Base-by-base conservation (phyloP, 2,329 filamentous ascomycete genomes). In the Aspergillus udagawae region DNA sequence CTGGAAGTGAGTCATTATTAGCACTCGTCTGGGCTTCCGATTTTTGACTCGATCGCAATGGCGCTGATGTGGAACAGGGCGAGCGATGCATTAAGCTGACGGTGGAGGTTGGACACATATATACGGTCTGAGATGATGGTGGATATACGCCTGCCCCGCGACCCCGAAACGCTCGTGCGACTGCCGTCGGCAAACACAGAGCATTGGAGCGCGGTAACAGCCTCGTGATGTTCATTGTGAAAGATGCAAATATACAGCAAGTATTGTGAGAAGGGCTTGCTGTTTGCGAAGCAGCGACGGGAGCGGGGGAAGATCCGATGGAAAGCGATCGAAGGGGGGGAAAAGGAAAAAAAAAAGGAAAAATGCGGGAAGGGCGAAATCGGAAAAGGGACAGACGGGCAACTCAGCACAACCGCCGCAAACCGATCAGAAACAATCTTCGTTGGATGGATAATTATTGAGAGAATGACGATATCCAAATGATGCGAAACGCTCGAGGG, bases 211-310 rank as follows among this genome's bases (percentile, higher is more conserved):
- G 61, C 25, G 60, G 50, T 51, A 66, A 51, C 56, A 67, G 60
- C 60, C 63, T 64, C 59, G 64, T 49, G 51, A 61, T 52, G 48
- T 53, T 62, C 67, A 69, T 69, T 52, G 56, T 59, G 54, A 55
- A 53, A 6, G 6, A 17, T 14, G 7, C 32, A 38, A 38, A 38
- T 38, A 17, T 38, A 38, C 32, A 38, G 4, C 5, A 14, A 38
- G 2, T 38, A 38, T 17, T 38, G 17, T 38, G 32, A 38, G 29
- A 27, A 51, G 6, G 27, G n/a, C 29, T 20, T 29, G 50, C 21
- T 35, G 21, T 29, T 27, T 45, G 54, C 50, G 55, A 53, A 20
- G 41, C 41, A 57, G 10, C 49, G 25, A 44, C n/a, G 12, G 32
- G 25, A 27, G 25, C 21, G 27, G 23, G 35, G 29, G 49, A 28